Percentiles rank a stretch among this genome's conserved stretches.
Evolutionary conservation across 2,329 filamentous ascomycete species (phyloP).

Genomic region (Cytospora paraplurivora): DNA sequence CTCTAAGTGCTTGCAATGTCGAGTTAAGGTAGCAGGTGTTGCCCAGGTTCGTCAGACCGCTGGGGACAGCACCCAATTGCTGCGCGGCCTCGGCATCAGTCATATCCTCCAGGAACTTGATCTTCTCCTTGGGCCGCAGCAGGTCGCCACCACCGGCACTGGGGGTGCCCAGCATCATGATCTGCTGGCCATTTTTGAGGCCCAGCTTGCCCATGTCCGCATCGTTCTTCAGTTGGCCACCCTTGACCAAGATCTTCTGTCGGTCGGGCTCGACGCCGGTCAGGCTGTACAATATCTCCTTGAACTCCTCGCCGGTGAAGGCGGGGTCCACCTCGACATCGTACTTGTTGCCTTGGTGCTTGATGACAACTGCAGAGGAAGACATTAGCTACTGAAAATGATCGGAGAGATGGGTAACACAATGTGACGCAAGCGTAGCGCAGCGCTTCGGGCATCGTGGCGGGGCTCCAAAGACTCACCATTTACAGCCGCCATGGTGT

Average conservation of each 20-base stretch:
- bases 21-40: conserved; percentile 99
- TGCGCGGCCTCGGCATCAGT: conserved; percentile 87
- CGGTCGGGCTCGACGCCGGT: conserved; percentile 95
- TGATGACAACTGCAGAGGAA: conserved; percentile 72
- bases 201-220: conserved; percentile 80
- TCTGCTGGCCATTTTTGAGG: conserved; percentile 80
- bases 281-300: conserved; percentile 91
- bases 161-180: conserved; percentile 97
- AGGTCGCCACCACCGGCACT: conserved; percentile 63
- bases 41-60: conserved; percentile 87
- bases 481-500: conserved; percentile 55
- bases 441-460: background rate
- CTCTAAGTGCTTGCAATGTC: conserved; percentile 85
- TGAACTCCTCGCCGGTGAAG: conserved; percentile 88
- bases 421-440: background rate
- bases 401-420: background rate
- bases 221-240: conserved; percentile 93
- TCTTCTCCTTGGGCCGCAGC: conserved; percentile 73
- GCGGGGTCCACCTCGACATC: conserved; percentile 87
- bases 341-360: conserved; percentile 94
- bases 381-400: conserved; percentile 31
- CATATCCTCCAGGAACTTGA: conserved; percentile 97
- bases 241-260: conserved; percentile 94
- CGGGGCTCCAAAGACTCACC: conserved; percentile 44
- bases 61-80: conserved; percentile 80